These are phyloP conservation scores for Ganoderma multipileum DNA, from an alignment of 1,284 basidiomycete species.

Conservation along the genomic window DNA sequence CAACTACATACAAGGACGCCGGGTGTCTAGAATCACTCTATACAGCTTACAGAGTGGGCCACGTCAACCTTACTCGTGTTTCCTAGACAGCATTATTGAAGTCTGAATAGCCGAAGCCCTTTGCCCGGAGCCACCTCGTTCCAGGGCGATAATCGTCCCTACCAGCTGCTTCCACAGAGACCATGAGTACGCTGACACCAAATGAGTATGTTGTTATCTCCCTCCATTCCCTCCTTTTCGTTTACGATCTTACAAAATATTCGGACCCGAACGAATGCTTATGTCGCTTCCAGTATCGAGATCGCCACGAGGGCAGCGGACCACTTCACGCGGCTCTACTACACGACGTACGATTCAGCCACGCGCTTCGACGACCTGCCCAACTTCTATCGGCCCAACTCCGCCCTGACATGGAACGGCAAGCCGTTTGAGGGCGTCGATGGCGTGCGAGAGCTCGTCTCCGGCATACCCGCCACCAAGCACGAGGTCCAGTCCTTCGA, in stretches of 20 bases:
- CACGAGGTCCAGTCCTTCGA: slow-evolving; percentile 88
- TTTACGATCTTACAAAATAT: background rate
- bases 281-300: slow-evolving; percentile 62
- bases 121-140: background rate
- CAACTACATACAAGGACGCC: background rate
- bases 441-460: slow-evolving; percentile 68
- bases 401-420: slow-evolving; percentile 87
- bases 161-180: background rate
- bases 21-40: background rate
- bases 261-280: slow-evolving; percentile 11
- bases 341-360: slow-evolving; percentile 78
- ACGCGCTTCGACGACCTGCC: slow-evolving; percentile 73
- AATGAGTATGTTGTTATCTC: slow-evolving; percentile 34
- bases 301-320: slow-evolving; percentile 83
- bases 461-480: slow-evolving; percentile 74
- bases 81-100: background rate
- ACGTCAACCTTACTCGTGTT: slow-evolving; percentile 1
- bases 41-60: background rate
- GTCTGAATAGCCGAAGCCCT: background rate
- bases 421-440: slow-evolving; percentile 75
- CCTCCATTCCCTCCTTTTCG: slow-evolving; percentile 3
- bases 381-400: slow-evolving; percentile 77
- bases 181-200: slow-evolving; percentile 29
- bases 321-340: slow-evolving; percentile 80
- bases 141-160: background rate